phyloP scores from a whole-genome alignment of 129 eudicot genomes.

The Saposhnikovia divaricata region DNA sequence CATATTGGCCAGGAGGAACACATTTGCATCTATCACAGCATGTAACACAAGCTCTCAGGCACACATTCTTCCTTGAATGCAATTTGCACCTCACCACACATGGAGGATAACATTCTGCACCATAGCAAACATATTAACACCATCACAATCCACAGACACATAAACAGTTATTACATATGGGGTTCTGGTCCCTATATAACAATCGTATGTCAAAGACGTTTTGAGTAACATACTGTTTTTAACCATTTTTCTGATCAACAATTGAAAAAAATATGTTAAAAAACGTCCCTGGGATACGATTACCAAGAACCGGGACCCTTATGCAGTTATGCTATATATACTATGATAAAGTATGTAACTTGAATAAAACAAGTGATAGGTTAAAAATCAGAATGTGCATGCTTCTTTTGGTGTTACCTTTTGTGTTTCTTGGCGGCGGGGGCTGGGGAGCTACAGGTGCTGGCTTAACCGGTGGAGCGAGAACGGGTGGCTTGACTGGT shows the following conservation, averaged over 20 bases:
- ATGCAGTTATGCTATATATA: no score
- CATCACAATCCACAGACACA: not conserved
- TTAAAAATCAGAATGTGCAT: not conserved
- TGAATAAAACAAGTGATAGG: no score
- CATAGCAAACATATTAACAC: not conserved
- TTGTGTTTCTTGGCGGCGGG: slow-evolving; percentile 3
- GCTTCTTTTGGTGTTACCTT: not conserved
- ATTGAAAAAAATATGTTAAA: no score
- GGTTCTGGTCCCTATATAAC: no score
- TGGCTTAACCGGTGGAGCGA: slow-evolving; percentile 16
- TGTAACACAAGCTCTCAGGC: slow-evolving; percentile 55
- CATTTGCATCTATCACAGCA: slow-evolving; percentile 87
- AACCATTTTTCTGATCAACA: no score
- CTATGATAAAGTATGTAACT: not conserved
- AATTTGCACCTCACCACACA: slow-evolving; percentile 49
- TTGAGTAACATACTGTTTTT: no score
- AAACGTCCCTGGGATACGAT: no score
- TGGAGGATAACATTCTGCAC: slow-evolving; percentile 51
- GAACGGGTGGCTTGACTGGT: slow-evolving; percentile 25
- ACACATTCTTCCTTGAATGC: slow-evolving; percentile 47
- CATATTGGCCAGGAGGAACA: slow-evolving; percentile 80
- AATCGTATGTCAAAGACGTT: no score
- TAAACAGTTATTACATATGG: no score
- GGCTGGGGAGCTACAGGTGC: slow-evolving; percentile 12
- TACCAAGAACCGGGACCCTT: no score